Evolutionary conservation across 345 rosid species (phyloP), one percentile per base, ranked within the genome.

Genomic region (Chamaenerion angustifolium): DNA sequence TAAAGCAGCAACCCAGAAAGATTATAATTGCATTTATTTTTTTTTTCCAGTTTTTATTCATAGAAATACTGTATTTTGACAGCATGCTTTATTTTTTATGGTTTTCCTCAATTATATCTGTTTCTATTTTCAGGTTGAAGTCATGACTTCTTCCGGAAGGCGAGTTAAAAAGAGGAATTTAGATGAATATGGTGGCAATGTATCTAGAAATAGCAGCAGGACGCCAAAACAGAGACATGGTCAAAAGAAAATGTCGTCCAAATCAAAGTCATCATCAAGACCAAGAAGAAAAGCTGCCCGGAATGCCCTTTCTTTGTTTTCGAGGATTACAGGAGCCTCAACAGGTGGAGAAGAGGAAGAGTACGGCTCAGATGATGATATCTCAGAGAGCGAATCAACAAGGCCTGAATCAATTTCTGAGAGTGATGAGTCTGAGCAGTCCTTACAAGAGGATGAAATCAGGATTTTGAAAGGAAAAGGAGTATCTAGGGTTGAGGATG

Each of bases 211-310:
- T 68, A 75, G 70, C 43, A 73, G 58, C 43, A 42, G 49, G 46
- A 71, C 69, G 69, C 80, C 79, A 66, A 66, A 73, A 56, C 74
- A 64, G 69, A 77, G 59, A 66, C 81, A 71, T 51, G 65, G 37
- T 31, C 37, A 77, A 12, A 77, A 65, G 63, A 76, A 59, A 63
- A 82, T 67, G 61, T 73, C 80, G 60, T 78, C 94, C 54, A 70
- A 65, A 72, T 78, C 76, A n/a, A 82, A 80, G 70, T 76, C 37
- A 31, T 31, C 76, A 48, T 75, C 69, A 42, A 77, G 99, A 75
- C 99, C 99, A 58, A 85, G 76, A 63, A 76, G 99, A 69, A 93
- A 85, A 54, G 96, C 99, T 59, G 96, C 99, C 42, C 85, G 83
- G 54, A 85, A 84, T 79, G 99, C 99, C 18, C 89, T 78, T 41